Conservation (phyloP, 345 rosid genomes). For the Populus alba region DNA sequence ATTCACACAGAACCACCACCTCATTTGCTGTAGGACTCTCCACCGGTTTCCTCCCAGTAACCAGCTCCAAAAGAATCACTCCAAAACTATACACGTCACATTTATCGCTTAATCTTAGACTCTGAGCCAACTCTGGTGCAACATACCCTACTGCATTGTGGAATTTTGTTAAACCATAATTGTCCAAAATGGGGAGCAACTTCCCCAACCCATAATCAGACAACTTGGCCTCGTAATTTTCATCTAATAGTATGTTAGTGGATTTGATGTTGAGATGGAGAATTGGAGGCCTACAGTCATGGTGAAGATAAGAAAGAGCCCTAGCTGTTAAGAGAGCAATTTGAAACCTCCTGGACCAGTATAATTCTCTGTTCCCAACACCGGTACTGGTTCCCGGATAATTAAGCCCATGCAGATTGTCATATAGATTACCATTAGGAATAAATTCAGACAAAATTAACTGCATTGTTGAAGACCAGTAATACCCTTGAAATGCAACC, state of each 20-base stretch:
- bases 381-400: conserved; percentile 65
- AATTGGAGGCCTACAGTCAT: conserved; percentile 82
- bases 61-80: conserved; percentile 87
- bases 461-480: conserved; percentile 85
- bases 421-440: conserved; percentile 72
- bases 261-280: conserved; percentile 93
- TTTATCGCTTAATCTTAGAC: conserved; percentile 72
- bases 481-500: conserved; percentile 81
- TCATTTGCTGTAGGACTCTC: conserved; percentile 62
- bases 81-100: conserved; percentile 92
- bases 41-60: conserved; percentile 90
- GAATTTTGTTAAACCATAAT: conserved; percentile 61
- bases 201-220: conserved; percentile 84
- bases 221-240: conserved; percentile 66
- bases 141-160: conserved; percentile 94
- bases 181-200: conserved; percentile 78
- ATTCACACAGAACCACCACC: conserved; percentile 73
- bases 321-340: conserved; percentile 85
- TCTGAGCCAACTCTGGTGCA: conserved; percentile 93
- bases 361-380: conserved; percentile 54
- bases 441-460: conserved; percentile 71
- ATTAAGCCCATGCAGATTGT: conserved; percentile 59
- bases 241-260: conserved; percentile 77
- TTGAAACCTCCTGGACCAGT: conserved; percentile 82
- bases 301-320: conserved; percentile 88